Evolutionary conservation across 1,284 basidiomycete genomes (phyloP).

Genomic region (Sanghuangporus weigelae): DNA sequence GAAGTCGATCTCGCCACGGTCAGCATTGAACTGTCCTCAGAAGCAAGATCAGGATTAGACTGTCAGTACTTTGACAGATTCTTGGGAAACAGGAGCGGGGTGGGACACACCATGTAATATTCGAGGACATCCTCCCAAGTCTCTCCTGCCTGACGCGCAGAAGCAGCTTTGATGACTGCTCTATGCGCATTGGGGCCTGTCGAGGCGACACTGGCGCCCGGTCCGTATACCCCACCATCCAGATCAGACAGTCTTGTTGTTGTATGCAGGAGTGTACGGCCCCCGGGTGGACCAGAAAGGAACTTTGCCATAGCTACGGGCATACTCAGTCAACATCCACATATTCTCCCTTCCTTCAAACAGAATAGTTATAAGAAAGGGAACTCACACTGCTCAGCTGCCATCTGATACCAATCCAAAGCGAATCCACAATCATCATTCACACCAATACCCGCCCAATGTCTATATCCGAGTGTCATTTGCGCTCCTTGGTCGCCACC

Average conservation of each 20-base stretch:
- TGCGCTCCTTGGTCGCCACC: slow-evolving; percentile 83
- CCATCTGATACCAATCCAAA: slow-evolving; percentile 81
- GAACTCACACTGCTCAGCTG: slow-evolving; percentile 72
- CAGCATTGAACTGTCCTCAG: slow-evolving; percentile 75
- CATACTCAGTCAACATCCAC: background rate
- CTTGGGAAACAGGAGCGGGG: background rate
- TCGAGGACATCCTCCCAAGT: slow-evolving; percentile 91
- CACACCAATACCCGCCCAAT: slow-evolving; percentile 92
- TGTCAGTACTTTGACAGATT: too few relatives aligned
- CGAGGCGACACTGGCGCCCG: slow-evolving; percentile 87
- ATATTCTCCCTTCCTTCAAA: background rate
- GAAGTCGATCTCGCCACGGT: slow-evolving; percentile 81
- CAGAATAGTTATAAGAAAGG: background rate
- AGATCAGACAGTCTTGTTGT: slow-evolving; percentile 86
- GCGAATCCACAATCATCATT: slow-evolving; percentile 81
- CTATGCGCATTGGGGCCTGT: slow-evolving; percentile 69
- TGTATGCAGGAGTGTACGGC: slow-evolving; percentile 79
- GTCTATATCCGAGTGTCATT: slow-evolving; percentile 92
- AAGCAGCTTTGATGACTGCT: slow-evolving; percentile 79
- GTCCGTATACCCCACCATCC: slow-evolving; percentile 87
- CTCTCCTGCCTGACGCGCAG: slow-evolving; percentile 79
- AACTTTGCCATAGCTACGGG: slow-evolving; percentile 68
- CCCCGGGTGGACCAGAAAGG: slow-evolving; percentile 85
- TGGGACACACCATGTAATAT: slow-evolving; percentile 67
- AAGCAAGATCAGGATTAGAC: too few relatives aligned